Evolutionary conservation across 2,329 filamentous ascomycete genomes (phyloP), one percentile per base, ranked within the genome.

Genomic region (Fusarium nygamai): DNA sequence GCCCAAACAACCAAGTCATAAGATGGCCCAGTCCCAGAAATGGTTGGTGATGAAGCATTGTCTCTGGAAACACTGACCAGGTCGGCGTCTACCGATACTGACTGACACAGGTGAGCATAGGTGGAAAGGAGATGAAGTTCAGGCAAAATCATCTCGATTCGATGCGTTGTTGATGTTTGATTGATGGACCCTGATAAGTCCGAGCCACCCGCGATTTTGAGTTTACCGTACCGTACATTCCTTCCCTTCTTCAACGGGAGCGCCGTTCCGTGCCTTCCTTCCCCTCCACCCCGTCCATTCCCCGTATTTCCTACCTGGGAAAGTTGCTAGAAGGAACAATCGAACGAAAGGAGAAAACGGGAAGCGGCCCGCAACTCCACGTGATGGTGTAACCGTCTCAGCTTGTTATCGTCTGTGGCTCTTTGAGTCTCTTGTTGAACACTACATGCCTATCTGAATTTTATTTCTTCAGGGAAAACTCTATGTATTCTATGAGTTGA

Each of bases 151-250:
- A 58, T 65, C 46, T 43, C 54, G 65, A 71, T 63, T 44, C 51
- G 61, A 71, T 71, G 60, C 47, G 31, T 47, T 62, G 63, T 67
- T 70, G 58, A 24, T 61, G 39, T 59, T 62, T 72, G 60, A 70
- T 73, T 62, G 60, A 71, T 53, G 61, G 54, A 54, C 19, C 60
- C 27, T 64, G 36, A 53, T 54, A 39, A 47, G n/a, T 53, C 68
- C 33, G 38, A 47, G 33, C 24, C 50, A 67, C 67, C 72, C 72
- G 63, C 67, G 67, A 33, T 51, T 76, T 75, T 74, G 60, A 73
- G 74, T 69, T 78, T 66, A 46, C 46, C 27, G 27, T 48, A 48
- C 27, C 13, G 46, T 31, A 48, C 51, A 12, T 63, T 57, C 68
- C 59, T 47, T 47, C 31, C 43, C 33, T 17, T 67, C 63, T 64